Conservation (phyloP, 768 basidiomycete species). For the Cystofilobasidium capitatum region DNA sequence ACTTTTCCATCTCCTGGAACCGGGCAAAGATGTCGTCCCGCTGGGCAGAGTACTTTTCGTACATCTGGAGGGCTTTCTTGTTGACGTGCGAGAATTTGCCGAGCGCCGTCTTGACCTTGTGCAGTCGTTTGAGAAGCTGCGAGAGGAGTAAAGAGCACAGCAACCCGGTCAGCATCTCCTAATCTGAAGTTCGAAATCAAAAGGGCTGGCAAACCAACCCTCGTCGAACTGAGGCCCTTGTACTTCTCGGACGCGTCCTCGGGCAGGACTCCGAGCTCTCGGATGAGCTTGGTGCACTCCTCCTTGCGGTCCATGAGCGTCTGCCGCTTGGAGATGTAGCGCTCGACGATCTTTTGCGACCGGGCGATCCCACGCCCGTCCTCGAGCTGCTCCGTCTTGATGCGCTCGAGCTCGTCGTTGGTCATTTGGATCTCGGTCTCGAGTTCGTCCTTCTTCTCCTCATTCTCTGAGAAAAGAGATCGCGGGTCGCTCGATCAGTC, state of each 20-base stretch:
- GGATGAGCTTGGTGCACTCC: slow-evolving; percentile 88
- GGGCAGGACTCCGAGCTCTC: slow-evolving; percentile 89
- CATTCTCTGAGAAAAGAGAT: slow-evolving; percentile 38
- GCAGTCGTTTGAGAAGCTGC: slow-evolving; percentile 87
- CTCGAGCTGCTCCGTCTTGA: slow-evolving; percentile 73
- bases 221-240: slow-evolving; percentile 73
- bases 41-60: slow-evolving; percentile 94
- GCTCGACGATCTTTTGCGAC: slow-evolving; percentile 89
- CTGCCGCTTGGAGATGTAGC: slow-evolving; percentile 84
- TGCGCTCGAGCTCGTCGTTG: slow-evolving; percentile 52
- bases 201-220: slow-evolving; percentile 47
- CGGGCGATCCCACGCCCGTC: slow-evolving; percentile 77
- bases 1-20: slow-evolving; percentile 81
- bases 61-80: slow-evolving; percentile 99
- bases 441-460: slow-evolving; percentile 53
- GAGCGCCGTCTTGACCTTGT: slow-evolving; percentile 77
- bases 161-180: not conserved
- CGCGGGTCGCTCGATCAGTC: slow-evolving; percentile 25
- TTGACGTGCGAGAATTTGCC: slow-evolving; percentile 98
- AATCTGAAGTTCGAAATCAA: not conserved
- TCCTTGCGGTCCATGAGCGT: slow-evolving; percentile 76
- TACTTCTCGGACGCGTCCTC: slow-evolving; percentile 98
- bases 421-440: slow-evolving; percentile 40
- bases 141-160: not conserved
- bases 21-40: slow-evolving; percentile 80